A percentile compares a stretch with the other conserved stretches of the same genome.
phyloP scores from a whole-genome alignment of 2,329 filamentous ascomycete genomes.

The Pseudocercospora cruenta region DNA sequence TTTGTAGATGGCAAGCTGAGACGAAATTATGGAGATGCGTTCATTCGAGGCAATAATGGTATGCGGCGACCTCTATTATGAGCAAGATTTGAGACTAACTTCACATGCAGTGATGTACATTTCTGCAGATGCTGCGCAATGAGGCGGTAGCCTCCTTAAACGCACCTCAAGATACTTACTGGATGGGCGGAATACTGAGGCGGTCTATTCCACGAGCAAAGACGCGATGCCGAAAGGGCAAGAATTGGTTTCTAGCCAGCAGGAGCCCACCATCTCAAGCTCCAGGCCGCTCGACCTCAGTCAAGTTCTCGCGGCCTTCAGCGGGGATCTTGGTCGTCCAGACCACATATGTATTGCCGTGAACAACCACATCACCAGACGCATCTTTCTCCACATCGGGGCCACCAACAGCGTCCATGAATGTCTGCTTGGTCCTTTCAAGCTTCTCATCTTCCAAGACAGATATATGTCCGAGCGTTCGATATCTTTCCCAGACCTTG shows the following conservation, averaged over 20 bases:
- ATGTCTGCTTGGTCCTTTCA: conserved; percentile 55
- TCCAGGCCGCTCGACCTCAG: conserved; percentile 25
- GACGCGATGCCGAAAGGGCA: neutral
- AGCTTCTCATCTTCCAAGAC: conserved; percentile 58
- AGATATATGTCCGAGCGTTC: conserved; percentile 70
- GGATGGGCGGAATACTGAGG: neutral
- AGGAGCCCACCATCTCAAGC: neutral
- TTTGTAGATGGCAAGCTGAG: conserved; percentile 83
- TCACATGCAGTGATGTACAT: conserved; percentile 68
- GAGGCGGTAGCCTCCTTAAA: neutral
- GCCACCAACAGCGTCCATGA: conserved; percentile 57
- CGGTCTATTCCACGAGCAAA: neutral
- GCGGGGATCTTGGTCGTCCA: conserved; percentile 60
- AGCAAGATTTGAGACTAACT: conserved; percentile 14
- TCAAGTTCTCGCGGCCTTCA: conserved; percentile 32
- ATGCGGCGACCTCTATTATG: conserved; percentile 11
- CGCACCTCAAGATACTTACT: neutral
- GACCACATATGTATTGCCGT: conserved; percentile 65
- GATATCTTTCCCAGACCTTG: conserved; percentile 65
- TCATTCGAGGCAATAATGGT: conserved; percentile 97
- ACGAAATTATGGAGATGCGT: conserved; percentile 88
- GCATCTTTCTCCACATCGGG: conserved; percentile 62
- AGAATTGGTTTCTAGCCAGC: neutral
- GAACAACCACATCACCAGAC: conserved; percentile 64
- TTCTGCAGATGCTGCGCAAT: conserved; percentile 56